Percentiles rank a stretch among this genome's conserved stretches.
phyloP scores from a whole-genome alignment of 139 green algal species.

The Chlamydomonas schloesseri region DNA sequence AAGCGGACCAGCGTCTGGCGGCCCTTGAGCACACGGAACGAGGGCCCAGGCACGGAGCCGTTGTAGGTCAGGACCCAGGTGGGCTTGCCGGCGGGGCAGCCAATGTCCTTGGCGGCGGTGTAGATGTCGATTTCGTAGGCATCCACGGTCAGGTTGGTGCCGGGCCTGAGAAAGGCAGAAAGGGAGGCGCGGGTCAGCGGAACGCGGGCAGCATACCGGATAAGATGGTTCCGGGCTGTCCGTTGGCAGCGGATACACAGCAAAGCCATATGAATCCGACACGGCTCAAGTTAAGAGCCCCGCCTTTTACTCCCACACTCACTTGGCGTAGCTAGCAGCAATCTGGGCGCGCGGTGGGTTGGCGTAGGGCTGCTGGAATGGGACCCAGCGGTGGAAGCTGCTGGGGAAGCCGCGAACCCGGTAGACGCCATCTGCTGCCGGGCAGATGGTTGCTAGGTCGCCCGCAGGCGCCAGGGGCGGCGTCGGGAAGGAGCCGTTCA shows the following conservation, averaged over 20 bases:
- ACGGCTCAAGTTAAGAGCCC: too few relatives aligned
- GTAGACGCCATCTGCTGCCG: background rate
- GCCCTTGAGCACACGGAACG: background rate
- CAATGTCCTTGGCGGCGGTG: background rate
- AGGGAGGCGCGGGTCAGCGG: too few relatives aligned
- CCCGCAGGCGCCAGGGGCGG: background rate
- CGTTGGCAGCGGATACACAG: too few relatives aligned
- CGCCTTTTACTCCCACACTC: background rate
- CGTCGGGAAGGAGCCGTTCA: too few relatives aligned
- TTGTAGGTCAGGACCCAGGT: slow-evolving; percentile 18
- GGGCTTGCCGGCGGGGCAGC: background rate
- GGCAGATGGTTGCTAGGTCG: background rate
- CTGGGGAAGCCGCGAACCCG: slow-evolving; percentile 3
- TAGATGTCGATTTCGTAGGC: slow-evolving; percentile 29
- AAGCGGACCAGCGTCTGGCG: slow-evolving; percentile 21
- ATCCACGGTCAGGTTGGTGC: background rate
- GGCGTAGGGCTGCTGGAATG: slow-evolving; percentile 9
- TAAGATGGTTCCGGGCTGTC: background rate
- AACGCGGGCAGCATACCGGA: background rate
- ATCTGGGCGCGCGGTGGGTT: background rate
- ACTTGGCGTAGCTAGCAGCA: background rate
- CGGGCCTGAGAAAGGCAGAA: background rate
- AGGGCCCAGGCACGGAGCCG: background rate
- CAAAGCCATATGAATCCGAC: too few relatives aligned
- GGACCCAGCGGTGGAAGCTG: background rate